Evolutionary conservation across 1,284 basidiomycete genomes (phyloP).

Genomic region (Papiliotrema flavescens): DNA sequence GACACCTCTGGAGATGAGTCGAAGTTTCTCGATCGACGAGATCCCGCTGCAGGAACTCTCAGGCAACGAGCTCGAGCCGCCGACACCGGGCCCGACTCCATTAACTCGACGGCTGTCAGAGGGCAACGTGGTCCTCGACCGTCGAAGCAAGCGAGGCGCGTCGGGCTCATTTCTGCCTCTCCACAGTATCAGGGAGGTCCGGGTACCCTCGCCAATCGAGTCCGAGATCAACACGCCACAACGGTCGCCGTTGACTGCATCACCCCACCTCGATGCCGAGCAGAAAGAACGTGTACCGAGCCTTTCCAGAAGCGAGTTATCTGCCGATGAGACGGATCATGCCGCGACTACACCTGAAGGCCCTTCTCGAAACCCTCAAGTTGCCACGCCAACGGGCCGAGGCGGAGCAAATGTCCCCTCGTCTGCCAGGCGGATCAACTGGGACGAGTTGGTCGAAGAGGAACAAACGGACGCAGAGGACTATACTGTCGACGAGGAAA

Average conservation of each 20-base stretch:
- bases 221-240: not conserved
- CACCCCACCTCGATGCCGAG: conserved; percentile 4
- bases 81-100: conserved; percentile 16
- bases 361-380: conserved; percentile 13
- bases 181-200: not conserved
- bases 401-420: not conserved
- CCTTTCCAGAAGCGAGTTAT: conserved; percentile 39
- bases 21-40: conserved; percentile 32
- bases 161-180: conserved; percentile 2
- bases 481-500: conserved; percentile 1
- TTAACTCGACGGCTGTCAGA: conserved; percentile 21
- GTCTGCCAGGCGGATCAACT: conserved; percentile 9
- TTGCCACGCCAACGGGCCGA: conserved; percentile 5
- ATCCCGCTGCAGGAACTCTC: conserved; percentile 8
- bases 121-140: conserved; percentile 20
- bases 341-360: conserved; percentile 42
- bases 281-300: conserved; percentile 36
- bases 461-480: conserved; percentile 1
- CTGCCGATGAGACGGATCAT: conserved; percentile 28
- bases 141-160: conserved; percentile 13
- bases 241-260: not conserved
- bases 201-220: not conserved
- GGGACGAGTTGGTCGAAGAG: not conserved
- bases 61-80: not conserved
- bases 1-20: conserved; percentile 33